Conservation (phyloP, 768 basidiomycete genomes). For the Russula vinacea region DNA sequence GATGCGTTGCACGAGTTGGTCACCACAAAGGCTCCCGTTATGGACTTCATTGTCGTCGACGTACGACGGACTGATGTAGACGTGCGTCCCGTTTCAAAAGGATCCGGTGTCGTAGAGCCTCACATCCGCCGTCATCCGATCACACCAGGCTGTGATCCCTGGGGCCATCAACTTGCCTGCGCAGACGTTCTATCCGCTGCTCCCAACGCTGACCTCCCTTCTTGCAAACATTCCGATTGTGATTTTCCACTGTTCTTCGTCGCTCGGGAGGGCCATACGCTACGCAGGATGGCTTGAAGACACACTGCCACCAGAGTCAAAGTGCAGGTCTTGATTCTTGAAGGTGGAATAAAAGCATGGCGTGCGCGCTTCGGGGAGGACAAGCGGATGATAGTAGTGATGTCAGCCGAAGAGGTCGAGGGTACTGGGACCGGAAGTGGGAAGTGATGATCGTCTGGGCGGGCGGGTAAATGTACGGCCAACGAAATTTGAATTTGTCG, state of each 20-base stretch:
- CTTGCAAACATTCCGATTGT: conserved; percentile 33
- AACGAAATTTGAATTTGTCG: too few species aligned
- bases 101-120: not conserved
- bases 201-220: conserved; percentile 36
- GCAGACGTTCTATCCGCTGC: conserved; percentile 42
- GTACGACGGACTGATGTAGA: conserved; percentile 41
- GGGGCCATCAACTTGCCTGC: conserved; percentile 47
- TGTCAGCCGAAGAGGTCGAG: conserved; percentile 46
- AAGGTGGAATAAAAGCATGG: conserved; percentile 34
- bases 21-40: conserved; percentile 27
- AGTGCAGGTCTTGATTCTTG: conserved; percentile 29
- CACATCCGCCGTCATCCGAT: not conserved
- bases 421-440: not conserved
- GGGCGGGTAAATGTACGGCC: not conserved
- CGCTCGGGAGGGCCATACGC: conserved; percentile 30
- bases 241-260: conserved; percentile 33
- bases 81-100: conserved; percentile 29
- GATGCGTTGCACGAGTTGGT: conserved; percentile 33
- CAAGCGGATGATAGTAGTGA: conserved; percentile 35
- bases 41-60: conserved; percentile 40
- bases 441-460: not conserved
- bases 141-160: conserved; percentile 33
- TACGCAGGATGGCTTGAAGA: conserved; percentile 34
- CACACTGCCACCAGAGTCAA: conserved; percentile 26
- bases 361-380: conserved; percentile 29